phyloP scores from a whole-genome alignment of 345 rosid species.

The Salix dunnii region DNA sequence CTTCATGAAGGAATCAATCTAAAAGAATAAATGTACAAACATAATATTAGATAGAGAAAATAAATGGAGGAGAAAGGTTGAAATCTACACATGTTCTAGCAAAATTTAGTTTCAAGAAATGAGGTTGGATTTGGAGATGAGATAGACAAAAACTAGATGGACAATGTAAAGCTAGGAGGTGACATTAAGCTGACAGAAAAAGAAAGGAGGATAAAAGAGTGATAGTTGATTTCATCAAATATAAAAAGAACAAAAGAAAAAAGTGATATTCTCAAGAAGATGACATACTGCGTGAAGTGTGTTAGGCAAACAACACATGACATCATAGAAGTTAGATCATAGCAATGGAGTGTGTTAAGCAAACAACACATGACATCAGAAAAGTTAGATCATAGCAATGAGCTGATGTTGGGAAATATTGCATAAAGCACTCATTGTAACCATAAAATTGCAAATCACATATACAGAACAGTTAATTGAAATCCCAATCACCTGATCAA shows the following conservation, averaged over 20 bases:
- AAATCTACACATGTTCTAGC: neutral
- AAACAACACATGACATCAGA: neutral
- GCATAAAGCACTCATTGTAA: neutral
- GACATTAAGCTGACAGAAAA: too few species aligned
- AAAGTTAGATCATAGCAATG: neutral
- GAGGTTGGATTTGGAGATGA: neutral
- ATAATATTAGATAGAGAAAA: neutral
- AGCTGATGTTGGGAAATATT: slow-evolving; percentile 2
- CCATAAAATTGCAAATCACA: neutral
- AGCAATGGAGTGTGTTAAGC: neutral
- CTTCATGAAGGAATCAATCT: neutral
- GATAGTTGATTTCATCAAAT: neutral
- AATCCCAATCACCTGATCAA: slow-evolving; percentile 23
- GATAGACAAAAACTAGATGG: neutral
- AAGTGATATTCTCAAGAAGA: neutral
- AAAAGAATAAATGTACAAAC: neutral
- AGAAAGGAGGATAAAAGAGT: neutral
- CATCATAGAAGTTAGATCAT: neutral
- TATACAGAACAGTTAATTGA: neutral
- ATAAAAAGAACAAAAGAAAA: neutral
- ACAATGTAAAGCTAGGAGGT: neutral
- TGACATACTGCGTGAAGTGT: neutral
- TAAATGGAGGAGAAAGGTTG: neutral
- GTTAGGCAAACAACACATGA: neutral
- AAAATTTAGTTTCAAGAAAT: neutral